Conservation (phyloP, 2,329 filamentous ascomycete genomes). For the Trichoderma sp. region DNA sequence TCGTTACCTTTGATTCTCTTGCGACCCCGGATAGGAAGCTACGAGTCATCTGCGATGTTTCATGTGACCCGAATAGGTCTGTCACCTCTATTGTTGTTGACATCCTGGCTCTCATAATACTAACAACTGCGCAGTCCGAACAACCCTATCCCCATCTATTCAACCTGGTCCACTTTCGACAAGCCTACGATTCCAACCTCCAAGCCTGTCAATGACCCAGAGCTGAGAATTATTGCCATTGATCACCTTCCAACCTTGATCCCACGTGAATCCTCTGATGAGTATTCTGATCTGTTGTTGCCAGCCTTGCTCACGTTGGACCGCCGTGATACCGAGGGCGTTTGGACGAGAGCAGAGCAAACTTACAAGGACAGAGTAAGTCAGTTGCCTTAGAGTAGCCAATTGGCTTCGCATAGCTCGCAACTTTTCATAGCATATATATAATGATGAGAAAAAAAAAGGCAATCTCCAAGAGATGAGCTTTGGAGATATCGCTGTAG, state of each 20-base stretch:
- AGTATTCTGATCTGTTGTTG: conserved; percentile 72
- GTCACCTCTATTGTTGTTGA: neutral
- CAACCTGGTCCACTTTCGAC: conserved; percentile 57
- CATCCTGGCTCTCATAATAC: neutral
- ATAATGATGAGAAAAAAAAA: neutral
- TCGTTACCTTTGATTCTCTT: neutral
- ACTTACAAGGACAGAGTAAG: conserved; percentile 60
- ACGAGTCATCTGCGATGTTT: neutral
- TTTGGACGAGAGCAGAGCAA: conserved; percentile 79
- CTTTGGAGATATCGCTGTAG: neutral
- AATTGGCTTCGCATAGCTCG: neutral
- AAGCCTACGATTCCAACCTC: conserved; percentile 41
- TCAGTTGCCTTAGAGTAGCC: neutral
- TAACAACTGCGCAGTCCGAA: conserved; percentile 48
- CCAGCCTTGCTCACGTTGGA: conserved; percentile 74
- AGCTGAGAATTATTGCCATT: conserved; percentile 76
- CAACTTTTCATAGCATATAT: neutral
- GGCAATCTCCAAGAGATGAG: neutral
- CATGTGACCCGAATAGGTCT: conserved; percentile 52
- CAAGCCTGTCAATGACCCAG: conserved; percentile 52
- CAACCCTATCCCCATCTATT: conserved; percentile 72
- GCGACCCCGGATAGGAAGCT: neutral
- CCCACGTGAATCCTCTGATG: conserved; percentile 78
- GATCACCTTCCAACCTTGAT: conserved; percentile 78
- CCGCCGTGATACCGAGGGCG: conserved; percentile 63